phyloP scores from a whole-genome alignment of 306 rosid genomes.

The Quillaja saponaria region DNA sequence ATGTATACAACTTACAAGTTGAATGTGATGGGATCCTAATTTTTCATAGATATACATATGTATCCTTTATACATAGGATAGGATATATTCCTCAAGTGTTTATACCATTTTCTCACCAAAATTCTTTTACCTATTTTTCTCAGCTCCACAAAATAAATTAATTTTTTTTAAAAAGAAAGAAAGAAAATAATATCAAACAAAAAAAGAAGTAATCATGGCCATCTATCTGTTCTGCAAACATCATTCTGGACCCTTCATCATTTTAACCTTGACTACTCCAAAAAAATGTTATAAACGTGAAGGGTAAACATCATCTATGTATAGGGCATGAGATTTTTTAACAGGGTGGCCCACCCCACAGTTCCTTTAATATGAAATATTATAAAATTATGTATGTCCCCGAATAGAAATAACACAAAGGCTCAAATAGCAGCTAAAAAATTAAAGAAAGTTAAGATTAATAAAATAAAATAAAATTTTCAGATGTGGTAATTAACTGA shows the following conservation, averaged over 20 bases:
- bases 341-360: conserved; percentile 50
- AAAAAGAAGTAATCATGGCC: conserved; percentile 61
- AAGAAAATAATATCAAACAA: conserved; percentile 29
- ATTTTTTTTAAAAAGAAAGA: conserved; percentile 20
- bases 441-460: no score
- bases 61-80: neutral
- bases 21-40: conserved; percentile 24
- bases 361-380: no score
- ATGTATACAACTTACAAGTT: conserved; percentile 33
- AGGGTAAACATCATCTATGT: conserved; percentile 80
- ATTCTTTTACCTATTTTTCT: neutral
- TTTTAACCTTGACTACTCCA: conserved; percentile 59
- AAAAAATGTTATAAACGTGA: conserved; percentile 82
- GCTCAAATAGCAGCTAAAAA: conserved; percentile 2
- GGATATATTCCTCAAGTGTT: conserved; percentile 38
- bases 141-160: conserved; percentile 10
- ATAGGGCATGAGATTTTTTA: conserved; percentile 50
- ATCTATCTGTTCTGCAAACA: conserved; percentile 52
- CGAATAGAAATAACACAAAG: conserved; percentile 38
- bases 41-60: neutral
- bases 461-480: neutral
- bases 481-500: conserved; percentile 19
- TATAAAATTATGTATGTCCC: no score
- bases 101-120: conserved; percentile 16
- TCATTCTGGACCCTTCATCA: conserved; percentile 68